Evolutionary conservation across 352 stramenopile species (phyloP).

Genomic region (Globisporangium radiosum): DNA sequence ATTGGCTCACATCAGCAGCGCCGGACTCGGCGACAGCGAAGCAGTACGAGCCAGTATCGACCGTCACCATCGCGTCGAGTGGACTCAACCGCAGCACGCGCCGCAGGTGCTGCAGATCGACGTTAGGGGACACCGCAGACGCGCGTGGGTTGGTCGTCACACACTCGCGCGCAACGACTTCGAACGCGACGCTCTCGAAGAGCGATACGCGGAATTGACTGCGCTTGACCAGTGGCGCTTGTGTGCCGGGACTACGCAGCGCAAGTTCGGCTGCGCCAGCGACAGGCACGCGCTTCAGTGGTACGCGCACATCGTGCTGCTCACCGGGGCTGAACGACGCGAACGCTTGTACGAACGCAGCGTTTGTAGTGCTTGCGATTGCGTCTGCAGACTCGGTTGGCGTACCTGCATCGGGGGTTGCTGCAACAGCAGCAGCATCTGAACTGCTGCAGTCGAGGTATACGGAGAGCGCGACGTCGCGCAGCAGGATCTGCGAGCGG

Average conservation of each 20-base stretch:
- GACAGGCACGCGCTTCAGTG: conserved; percentile 17
- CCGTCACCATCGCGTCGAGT: conserved; percentile 46
- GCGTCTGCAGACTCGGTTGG: conserved; percentile 13
- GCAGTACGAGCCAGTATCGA: conserved; percentile 38
- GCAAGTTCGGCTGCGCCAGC: conserved; percentile 27
- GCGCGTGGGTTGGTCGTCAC: conserved; percentile 12
- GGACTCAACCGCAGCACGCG: conserved; percentile 43
- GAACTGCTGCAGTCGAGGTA: conserved; percentile 2
- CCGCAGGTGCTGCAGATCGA: conserved; percentile 34
- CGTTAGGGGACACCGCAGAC: conserved; percentile 17
- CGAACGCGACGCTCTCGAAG: conserved; percentile 29
- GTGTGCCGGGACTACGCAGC: conserved; percentile 53
- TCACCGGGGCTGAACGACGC: conserved; percentile 19
- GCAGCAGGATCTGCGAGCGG: conserved; percentile 48
- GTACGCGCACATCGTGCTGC: conserved; percentile 22
- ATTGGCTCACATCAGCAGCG: conserved; percentile 15
- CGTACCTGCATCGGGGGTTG: neutral
- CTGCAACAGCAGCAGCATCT: no score
- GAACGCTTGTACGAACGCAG: conserved; percentile 6
- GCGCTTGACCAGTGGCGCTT: conserved; percentile 45
- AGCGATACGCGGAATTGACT: conserved; percentile 35
- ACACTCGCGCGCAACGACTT: conserved; percentile 19
- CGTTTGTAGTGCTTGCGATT: neutral
- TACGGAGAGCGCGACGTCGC: conserved; percentile 21
- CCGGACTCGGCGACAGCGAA: conserved; percentile 11